phyloP scores from a whole-genome alignment of 176 grass and related monocot species.

The Chrysopogon serrulatus region DNA sequence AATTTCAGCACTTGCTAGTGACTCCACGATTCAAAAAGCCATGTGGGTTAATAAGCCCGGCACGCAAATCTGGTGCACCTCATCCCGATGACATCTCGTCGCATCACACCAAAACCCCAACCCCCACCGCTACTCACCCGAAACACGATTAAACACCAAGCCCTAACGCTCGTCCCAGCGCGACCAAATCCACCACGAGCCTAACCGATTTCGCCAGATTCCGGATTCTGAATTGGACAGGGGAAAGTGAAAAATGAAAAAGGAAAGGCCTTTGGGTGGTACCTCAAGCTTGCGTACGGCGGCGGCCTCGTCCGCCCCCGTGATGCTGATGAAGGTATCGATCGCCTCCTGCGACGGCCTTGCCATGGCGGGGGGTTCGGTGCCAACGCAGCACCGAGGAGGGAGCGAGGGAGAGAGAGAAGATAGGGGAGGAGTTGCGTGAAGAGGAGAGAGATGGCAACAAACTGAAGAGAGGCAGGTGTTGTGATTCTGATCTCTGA shows the following conservation, averaged over 20 bases:
- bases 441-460: background rate
- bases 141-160: background rate
- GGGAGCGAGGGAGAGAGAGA: background rate
- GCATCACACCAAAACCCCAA: background rate
- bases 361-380: constrained; percentile 48
- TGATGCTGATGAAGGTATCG: constrained; percentile 86
- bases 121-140: background rate
- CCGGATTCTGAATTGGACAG: background rate
- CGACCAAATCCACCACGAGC: background rate
- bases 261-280: background rate
- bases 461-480: background rate
- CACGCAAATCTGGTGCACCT: constrained; percentile 24
- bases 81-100: background rate
- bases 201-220: background rate
- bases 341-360: constrained; percentile 72
- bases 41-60: background rate
- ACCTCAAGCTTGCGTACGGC: constrained; percentile 86
- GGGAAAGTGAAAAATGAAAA: no score
- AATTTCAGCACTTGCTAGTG: background rate
- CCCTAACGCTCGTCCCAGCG: background rate
- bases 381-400: background rate
- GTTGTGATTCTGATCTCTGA: background rate
- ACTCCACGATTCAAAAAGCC: background rate
- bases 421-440: background rate
- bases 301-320: constrained; percentile 52